Evolutionary conservation across 495 filamentous ascomycete species (phyloP).

Genomic region (Annulohypoxylon stygium): DNA sequence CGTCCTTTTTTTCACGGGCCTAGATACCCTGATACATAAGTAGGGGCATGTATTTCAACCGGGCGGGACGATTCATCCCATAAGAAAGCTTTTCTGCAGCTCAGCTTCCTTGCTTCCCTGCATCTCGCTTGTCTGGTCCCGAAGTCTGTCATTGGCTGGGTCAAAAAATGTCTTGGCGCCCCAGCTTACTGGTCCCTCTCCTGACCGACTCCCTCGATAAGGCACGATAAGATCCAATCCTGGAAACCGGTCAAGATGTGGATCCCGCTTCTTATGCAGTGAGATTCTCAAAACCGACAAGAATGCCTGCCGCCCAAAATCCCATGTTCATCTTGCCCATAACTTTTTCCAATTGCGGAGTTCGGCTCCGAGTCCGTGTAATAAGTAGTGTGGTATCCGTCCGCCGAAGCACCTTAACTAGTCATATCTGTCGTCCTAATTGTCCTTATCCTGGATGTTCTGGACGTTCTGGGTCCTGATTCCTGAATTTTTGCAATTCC

Average conservation of each 20-base stretch:
- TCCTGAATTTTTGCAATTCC: slow-evolving; percentile 41
- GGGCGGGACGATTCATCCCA: slow-evolving; percentile 38
- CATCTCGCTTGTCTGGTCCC: slow-evolving; percentile 48
- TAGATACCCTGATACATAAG: slow-evolving; percentile 9
- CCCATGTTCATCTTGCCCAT: slow-evolving; percentile 40
- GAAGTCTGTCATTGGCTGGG: slow-evolving; percentile 38
- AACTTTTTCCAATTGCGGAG: slow-evolving; percentile 46
- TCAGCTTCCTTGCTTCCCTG: slow-evolving; percentile 35
- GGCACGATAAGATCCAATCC: slow-evolving; percentile 46
- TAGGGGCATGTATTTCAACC: slow-evolving; percentile 36
- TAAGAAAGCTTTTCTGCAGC: slow-evolving; percentile 41
- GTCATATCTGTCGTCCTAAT: not conserved
- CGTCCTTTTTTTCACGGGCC: slow-evolving; percentile 22
- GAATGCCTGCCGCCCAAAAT: slow-evolving; percentile 42
- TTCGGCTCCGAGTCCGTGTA: slow-evolving; percentile 47
- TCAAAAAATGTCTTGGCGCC: slow-evolving; percentile 36
- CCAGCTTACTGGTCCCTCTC: slow-evolving; percentile 30
- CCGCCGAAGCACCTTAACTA: slow-evolving; percentile 35
- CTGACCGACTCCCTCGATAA: slow-evolving; percentile 46
- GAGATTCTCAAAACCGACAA: slow-evolving; percentile 46
- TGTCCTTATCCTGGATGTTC: slow-evolving; percentile 15
- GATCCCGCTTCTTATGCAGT: slow-evolving; percentile 43
- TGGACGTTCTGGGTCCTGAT: slow-evolving; percentile 34
- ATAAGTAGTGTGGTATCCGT: slow-evolving; percentile 47
- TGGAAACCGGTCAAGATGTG: slow-evolving; percentile 46